phyloP scores from a whole-genome alignment of 306 rosid species.

The Trichosanthes truncata region DNA sequence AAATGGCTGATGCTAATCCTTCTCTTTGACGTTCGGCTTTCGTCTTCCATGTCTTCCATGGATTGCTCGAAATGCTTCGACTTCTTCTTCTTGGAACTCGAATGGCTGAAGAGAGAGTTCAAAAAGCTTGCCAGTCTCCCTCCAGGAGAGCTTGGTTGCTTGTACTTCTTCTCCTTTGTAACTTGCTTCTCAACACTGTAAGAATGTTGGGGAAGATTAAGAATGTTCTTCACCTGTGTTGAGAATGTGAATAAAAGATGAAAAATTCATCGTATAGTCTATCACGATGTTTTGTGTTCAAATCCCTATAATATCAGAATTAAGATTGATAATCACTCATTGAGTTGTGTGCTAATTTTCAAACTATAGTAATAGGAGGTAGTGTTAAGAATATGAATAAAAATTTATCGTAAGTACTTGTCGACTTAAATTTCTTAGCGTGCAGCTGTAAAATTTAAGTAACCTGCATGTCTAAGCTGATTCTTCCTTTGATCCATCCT shows the following conservation, averaged over 20 bases:
- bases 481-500: conserved; percentile 49
- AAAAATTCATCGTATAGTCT: background rate
- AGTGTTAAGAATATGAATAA: no score
- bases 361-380: no score
- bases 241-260: background rate
- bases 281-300: background rate
- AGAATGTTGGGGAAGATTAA: conserved; percentile 29
- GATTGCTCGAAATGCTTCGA: conserved; percentile 59
- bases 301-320: background rate
- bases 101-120: conserved; percentile 85
- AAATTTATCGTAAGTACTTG: no score
- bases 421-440: no score
- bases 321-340: no score
- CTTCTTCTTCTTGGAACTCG: conserved; percentile 83
- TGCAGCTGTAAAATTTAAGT: no score
- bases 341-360: no score
- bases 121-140: conserved; percentile 87
- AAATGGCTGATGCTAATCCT: conserved; percentile 93
- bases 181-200: conserved; percentile 10
- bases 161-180: conserved; percentile 56
- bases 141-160: conserved; percentile 94
- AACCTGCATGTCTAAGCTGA: conserved; percentile 80
- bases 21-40: conserved; percentile 52
- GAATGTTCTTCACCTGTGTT: conserved; percentile 39
- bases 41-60: conserved; percentile 55